phyloP scores from a whole-genome alignment of 2,329 filamentous ascomycete genomes.

The Penicillium sp. region DNA sequence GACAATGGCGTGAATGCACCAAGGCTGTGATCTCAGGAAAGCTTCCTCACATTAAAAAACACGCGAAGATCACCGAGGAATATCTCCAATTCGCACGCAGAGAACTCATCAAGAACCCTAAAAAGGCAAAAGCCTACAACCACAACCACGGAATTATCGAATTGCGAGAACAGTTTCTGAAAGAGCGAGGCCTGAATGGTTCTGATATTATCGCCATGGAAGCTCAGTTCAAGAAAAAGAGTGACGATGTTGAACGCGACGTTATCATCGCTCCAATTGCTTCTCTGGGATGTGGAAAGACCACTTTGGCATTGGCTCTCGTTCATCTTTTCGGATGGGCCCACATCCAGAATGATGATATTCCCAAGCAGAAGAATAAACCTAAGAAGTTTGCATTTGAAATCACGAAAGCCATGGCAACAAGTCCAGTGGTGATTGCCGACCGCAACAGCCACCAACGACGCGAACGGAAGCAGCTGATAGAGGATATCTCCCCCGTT shows the following conservation, averaged over 20 bases:
- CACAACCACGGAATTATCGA: conserved; percentile 93
- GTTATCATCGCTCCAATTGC: conserved; percentile 87
- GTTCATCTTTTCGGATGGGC: conserved; percentile 85
- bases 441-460: conserved; percentile 92
- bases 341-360: conserved; percentile 95
- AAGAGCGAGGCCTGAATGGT: conserved; percentile 79
- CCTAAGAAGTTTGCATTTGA: conserved; percentile 74
- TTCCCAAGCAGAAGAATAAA: conserved; percentile 71
- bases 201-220: conserved; percentile 80
- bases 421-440: conserved; percentile 73
- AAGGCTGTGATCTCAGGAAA: conserved; percentile 79
- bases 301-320: conserved; percentile 80
- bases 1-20: conserved; percentile 97
- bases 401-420: conserved; percentile 64
- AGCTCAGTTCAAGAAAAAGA: conserved; percentile 46
- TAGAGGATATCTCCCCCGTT: conserved; percentile 68
- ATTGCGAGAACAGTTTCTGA: conserved; percentile 83
- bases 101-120: conserved; percentile 67
- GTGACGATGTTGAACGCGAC: conserved; percentile 59
- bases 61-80: conserved; percentile 83
- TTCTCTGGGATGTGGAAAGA: conserved; percentile 96
- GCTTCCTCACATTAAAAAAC: conserved; percentile 77
- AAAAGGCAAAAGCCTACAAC: conserved; percentile 70
- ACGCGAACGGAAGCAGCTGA: conserved; percentile 83
- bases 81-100: conserved; percentile 80